Base-by-base conservation (phyloP, 208 protist species). In the Herpetomonas tarakana region DNA sequence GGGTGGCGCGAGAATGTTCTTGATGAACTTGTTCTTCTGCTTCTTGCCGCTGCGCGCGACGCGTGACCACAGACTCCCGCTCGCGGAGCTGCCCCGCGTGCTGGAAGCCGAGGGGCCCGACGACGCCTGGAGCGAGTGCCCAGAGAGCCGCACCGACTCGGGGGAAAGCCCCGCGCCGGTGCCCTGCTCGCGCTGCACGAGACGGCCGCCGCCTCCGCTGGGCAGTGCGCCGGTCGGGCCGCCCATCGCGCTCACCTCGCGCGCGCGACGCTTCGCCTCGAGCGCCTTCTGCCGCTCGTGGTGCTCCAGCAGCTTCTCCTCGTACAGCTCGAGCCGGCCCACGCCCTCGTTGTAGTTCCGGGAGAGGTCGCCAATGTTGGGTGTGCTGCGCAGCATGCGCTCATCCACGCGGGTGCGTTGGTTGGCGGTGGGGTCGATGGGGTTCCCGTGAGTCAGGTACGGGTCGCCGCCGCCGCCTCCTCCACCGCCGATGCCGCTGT, bases 361-460 rank as follows among this genome's bases (percentile, higher is more conserved):
- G 39, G 60, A 57, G n/a, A 68, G 50, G 55, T 68, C 53, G 27
- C 61, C 63, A 1, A 68, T 30, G 1, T 44, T 49, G 18, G 53
- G 35, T 18, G 35, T 41, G 35, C 35, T 6, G 35, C 35, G 35
- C 6, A 41, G 35, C 35, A 41, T 41, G 35, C 35, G 35, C 35
- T 41, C 35, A 14, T 41, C 35, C 35, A 41, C 39, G 63, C 41
- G 12, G 21, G 38, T 46, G 35, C 18, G 27, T 27, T 45, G 30
- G 38, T 49, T 57, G 52, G 29, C 27, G 38, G 26, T 30, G 2
- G 44, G 29, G 35, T 6, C 9, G 9, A 18, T 6, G 9, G 35
- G 35, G 35, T 41, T 41, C n/a, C n/a, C n/a, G n/a, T n/a, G n/a
- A n/a, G n/a, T n/a, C n/a, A n/a, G n/a, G n/a, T n/a, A n/a, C n/a